Base-by-base conservation (phyloP, 2,329 filamentous ascomycete species). In the Rutstroemia sp. region DNA sequence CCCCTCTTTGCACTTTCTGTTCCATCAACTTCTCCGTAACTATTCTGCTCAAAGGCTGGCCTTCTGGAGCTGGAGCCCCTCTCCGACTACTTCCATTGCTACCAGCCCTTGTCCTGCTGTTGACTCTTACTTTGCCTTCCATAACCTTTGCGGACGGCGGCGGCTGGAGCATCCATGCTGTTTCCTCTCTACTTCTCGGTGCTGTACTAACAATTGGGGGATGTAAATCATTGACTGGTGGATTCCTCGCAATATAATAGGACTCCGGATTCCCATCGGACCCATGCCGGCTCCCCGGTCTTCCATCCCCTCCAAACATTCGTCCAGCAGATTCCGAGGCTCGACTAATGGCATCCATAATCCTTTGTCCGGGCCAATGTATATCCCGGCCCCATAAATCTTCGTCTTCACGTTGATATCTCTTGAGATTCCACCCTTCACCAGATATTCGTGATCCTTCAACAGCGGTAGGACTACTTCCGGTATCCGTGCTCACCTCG, bases 131-230 rank as follows among this genome's bases (percentile, higher is more conserved):
- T 69, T 92, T 94, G 62, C 91, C 92, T 61, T 87, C 88, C 92
- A 96, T 96, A 58, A 96, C 78, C 69, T 87, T 91, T 56, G 92
- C 90, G 37, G 86, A 82, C n/a, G 92, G 92, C 1, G 91, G 90
- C 2, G 92, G 92, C 67, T 95, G 89, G 51, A 95, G 76, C 91
- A 96, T 96, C 92, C 92, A 96, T 67, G 79, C 80, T 54, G 88
- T 86, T 58, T 88, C 89, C 54, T 84, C 83, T 67, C 76, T 83
- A 68, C 81, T 84, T 39, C 77, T 79, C 14, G 85, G 87, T 56
- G 82, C 87, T 72, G 84, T 89, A 70, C 82, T 89, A 59, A 94
- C 88, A 51, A 95, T 86, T 2, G 90, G 89, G 5, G 89, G 89
- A 68, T 95, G 89, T 57, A 92, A 81, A 59, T 95, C 89, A 72